These are phyloP conservation scores for Achaetomiella virescens DNA, from an alignment of 495 filamentous ascomycete genomes.

Conservation along the genomic window DNA sequence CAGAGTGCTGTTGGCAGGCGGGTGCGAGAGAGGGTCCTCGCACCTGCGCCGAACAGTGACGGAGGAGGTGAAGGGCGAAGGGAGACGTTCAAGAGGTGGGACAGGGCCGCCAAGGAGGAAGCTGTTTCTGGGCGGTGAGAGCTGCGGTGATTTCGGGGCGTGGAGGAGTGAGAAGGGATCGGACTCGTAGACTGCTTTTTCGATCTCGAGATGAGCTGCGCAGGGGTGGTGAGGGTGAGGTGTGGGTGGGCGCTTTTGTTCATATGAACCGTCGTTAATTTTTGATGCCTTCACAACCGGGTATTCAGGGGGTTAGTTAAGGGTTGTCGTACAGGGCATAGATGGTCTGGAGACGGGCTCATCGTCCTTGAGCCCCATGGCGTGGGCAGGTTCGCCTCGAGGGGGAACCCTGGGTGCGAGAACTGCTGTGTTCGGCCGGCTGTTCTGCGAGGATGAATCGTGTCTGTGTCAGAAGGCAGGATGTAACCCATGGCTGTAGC, in stretches of 20 bases:
- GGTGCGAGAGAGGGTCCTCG: too few relatives aligned
- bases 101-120: neutral
- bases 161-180: neutral
- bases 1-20: too few relatives aligned
- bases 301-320: too few relatives aligned
- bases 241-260: neutral
- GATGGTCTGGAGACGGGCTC: neutral
- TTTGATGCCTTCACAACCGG: too few relatives aligned
- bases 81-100: too few relatives aligned
- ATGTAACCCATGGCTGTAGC: neutral
- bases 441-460: neutral
- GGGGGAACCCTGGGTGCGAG: neutral
- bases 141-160: neutral
- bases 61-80: too few relatives aligned
- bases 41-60: too few relatives aligned
- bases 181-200: neutral
- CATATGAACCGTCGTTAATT: too few relatives aligned
- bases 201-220: neutral
- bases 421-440: neutral
- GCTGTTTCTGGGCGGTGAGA: neutral
- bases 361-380: neutral
- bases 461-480: neutral
- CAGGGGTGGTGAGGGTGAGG: neutral
- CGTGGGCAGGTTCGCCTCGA: neutral
- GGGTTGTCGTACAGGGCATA: neutral